phyloP scores from a whole-genome alignment of 1,284 basidiomycete species.

The Fomes fomentarius region DNA sequence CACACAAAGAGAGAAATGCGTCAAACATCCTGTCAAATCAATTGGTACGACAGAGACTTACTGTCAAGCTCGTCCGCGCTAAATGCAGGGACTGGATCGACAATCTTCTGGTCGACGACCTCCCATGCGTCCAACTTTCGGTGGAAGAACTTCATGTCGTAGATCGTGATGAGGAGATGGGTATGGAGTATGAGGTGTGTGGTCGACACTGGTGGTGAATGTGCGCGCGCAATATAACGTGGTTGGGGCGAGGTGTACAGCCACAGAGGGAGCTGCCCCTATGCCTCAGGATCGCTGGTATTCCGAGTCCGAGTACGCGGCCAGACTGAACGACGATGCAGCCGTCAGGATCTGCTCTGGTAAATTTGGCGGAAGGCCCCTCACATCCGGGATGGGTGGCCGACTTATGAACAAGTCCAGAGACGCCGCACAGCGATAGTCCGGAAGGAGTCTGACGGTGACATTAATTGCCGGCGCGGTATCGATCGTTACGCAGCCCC shows the following conservation, averaged over 20 bases:
- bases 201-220: background rate
- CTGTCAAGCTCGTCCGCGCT: slow-evolving; percentile 54
- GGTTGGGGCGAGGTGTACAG: background rate
- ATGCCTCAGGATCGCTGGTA: background rate
- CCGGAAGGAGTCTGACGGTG: too few species aligned
- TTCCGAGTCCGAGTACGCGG: background rate
- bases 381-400: too few species aligned
- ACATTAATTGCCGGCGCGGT: too few species aligned
- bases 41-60: slow-evolving; percentile 31
- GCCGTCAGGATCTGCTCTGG: too few species aligned
- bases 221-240: background rate
- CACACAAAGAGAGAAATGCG: background rate
- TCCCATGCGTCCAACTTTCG: slow-evolving; percentile 70
- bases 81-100: slow-evolving; percentile 67
- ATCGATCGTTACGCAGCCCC: too few species aligned
- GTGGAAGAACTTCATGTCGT: slow-evolving; percentile 45
- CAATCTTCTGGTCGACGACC: slow-evolving; percentile 65
- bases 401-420: too few species aligned
- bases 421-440: too few species aligned
- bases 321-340: too few species aligned
- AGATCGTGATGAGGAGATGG: background rate
- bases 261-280: background rate
- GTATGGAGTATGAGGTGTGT: background rate
- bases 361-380: too few species aligned
- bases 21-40: background rate